A percentile compares a stretch with the other conserved stretches of the same genome.
phyloP scores from a whole-genome alignment of 2,329 filamentous ascomycete genomes.

The Alternaria brassicicola region DNA sequence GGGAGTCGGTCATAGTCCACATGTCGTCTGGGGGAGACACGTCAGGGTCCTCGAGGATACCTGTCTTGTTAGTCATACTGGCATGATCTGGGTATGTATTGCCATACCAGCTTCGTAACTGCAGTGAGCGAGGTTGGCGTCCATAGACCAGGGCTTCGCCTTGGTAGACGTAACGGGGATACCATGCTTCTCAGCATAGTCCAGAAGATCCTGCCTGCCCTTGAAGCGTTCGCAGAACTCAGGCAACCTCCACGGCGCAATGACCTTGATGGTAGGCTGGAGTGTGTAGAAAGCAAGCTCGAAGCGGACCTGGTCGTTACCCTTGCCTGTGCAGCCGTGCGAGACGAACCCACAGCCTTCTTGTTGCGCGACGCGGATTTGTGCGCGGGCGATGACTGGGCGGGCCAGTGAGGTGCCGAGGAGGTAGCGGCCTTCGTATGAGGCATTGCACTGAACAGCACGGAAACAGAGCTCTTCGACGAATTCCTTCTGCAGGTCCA shows the following conservation, averaged over 20 bases:
- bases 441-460: conserved; percentile 73
- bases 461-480: conserved; percentile 81
- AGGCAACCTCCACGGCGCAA: conserved; percentile 75
- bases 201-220: conserved; percentile 73
- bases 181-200: conserved; percentile 69
- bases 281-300: conserved; percentile 67
- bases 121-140: conserved; percentile 77
- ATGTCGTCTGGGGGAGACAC: conserved; percentile 74
- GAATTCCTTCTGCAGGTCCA: conserved; percentile 75
- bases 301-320: conserved; percentile 70
- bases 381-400: conserved; percentile 71
- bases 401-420: conserved; percentile 68
- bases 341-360: conserved; percentile 62
- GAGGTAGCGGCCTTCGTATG: conserved; percentile 61
- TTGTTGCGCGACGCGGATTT: conserved; percentile 68
- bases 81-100: rapidly evolving
- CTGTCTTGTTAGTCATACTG: conserved; percentile 16
- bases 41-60: conserved; percentile 69
- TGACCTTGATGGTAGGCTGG: conserved; percentile 70
- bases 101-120: conserved; percentile 73
- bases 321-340: conserved; percentile 55
- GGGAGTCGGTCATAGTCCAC: conserved; percentile 77
- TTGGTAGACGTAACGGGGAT: conserved; percentile 77
- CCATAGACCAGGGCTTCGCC: conserved; percentile 61
- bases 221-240: conserved; percentile 73